A percentile compares a stretch with the other conserved stretches of the same genome.
Conservation (phyloP, 1,284 basidiomycete genomes). For the Hymenochaete sp. region DNA sequence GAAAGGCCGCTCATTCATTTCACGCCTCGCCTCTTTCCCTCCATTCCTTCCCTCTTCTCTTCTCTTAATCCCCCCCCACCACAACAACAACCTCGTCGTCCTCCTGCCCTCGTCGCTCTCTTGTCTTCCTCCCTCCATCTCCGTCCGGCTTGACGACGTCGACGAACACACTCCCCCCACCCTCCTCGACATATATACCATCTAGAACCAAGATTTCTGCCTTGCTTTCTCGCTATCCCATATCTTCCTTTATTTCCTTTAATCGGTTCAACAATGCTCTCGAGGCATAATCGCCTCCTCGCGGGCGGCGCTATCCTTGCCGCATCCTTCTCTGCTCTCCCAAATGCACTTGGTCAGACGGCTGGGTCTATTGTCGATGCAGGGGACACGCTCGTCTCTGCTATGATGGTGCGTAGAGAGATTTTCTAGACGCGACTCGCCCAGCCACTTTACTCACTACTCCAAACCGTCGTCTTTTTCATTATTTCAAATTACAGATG, state of each 20-base stretch:
- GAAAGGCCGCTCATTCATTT: no score
- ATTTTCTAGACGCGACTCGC: neutral
- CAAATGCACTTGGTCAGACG: constrained; percentile 16
- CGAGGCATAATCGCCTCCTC: constrained; percentile 8
- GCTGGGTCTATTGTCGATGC: constrained; percentile 18
- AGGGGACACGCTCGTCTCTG: constrained; percentile 20
- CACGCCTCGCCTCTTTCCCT: no score
- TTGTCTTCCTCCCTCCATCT: neutral
- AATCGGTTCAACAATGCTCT: neutral
- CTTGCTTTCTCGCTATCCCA: neutral
- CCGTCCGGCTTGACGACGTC: no score
- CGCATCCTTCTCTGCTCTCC: constrained; percentile 11
- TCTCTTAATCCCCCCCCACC: neutral
- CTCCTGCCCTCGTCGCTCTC: neutral
- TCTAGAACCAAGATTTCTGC: no score
- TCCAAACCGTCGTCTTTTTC: neutral
- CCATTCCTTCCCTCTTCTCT: neutral
- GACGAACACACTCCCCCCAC: neutral
- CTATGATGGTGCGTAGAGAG: constrained; percentile 22
- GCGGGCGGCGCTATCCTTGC: constrained; percentile 6
- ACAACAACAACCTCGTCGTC: no score
- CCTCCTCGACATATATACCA: no score
- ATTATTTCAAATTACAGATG: constrained; percentile 26
- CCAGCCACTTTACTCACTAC: neutral
- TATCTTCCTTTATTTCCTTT: neutral